Base-by-base conservation (phyloP, 2,329 filamentous ascomycete genomes). In the Endothia cerciana region DNA sequence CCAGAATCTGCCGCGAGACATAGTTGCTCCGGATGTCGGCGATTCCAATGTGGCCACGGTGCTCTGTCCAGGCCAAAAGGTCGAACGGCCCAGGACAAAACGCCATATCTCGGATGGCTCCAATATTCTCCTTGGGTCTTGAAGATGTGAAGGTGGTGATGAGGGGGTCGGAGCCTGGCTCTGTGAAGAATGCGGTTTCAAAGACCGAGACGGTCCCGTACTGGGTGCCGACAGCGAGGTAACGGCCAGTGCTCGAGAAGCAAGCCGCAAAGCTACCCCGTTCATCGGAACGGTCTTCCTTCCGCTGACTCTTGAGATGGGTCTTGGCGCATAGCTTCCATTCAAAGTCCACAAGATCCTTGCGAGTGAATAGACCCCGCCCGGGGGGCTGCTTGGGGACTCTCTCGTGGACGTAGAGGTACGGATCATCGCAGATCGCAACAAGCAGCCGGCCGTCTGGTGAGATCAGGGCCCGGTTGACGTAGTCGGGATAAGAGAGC, bases 391-490 rank as follows among this genome's bases (percentile, higher is more conserved):
- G 71, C 70, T 80, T 77, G 49, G 74, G 75, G 2, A 76, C 75
- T 57, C 89, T 83, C 69, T 86, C 81, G 76, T 97, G 95, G 70
- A 98, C 89, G 77, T 95, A 97, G 25, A 94, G 87, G 69, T 88
- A 91, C 0, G 93, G 90, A 72, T 94, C 91, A 74, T 99, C 95
- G 49, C 94, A 91, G 53, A 98, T 91, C 1, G 93, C 92, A 6
- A 94, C 85, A 25, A 98, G 82, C 13, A 94, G 79, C 25, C 84
- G 86, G 0, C 94, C 94, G 74, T 97, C 91, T 0, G 94, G 95
- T 7, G 94, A 97, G 62, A 99, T 89, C n/a, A 94, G 87, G 41
- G 94, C 92, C 73, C 96, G 93, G 73, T 99, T 99, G 80, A 98
- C 94, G 70, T 89, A 91, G 74, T 94, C 91, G 5, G 91, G 90